These are phyloP conservation scores for Emiliania huxleyi DNA, from an alignment of 78 protist genomes.

Conservation along the genomic window DNA sequence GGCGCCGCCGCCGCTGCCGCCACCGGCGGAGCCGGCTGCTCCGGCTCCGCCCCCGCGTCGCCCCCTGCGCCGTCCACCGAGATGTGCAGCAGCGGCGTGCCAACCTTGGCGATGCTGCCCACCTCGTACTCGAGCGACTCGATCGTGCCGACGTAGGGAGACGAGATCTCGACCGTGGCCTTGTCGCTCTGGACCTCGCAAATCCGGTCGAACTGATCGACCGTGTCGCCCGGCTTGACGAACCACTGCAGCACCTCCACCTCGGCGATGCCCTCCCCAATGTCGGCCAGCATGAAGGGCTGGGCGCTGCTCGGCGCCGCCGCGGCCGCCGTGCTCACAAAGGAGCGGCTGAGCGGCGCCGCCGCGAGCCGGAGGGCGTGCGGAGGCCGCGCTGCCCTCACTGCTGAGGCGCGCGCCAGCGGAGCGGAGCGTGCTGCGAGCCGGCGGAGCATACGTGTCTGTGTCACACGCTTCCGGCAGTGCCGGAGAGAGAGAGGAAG, in stretches of 20 bases:
- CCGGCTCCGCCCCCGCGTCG: neutral
- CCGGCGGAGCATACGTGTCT: no score
- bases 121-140: constrained; percentile 56
- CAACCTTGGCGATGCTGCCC: constrained; percentile 71
- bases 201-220: constrained; percentile 79
- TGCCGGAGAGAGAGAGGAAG: no score
- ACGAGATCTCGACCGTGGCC: constrained; percentile 88
- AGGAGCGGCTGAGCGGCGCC: no score
- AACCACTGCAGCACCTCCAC: constrained; percentile 87
- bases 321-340: no score
- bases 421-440: no score
- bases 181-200: constrained; percentile 93
- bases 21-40: neutral
- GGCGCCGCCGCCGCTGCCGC: constrained; percentile 1
- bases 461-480: no score
- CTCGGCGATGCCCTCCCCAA: constrained; percentile 94
- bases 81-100: constrained; percentile 40
- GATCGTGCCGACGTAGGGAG: constrained; percentile 76
- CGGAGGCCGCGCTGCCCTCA: no score
- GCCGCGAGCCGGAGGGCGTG: no score
- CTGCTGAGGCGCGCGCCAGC: no score
- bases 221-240: constrained; percentile 72
- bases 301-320: no score
- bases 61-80: neutral
- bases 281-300: constrained; percentile 80